phyloP scores from a whole-genome alignment of 129 eudicot species.

The Flaveria brownii region DNA sequence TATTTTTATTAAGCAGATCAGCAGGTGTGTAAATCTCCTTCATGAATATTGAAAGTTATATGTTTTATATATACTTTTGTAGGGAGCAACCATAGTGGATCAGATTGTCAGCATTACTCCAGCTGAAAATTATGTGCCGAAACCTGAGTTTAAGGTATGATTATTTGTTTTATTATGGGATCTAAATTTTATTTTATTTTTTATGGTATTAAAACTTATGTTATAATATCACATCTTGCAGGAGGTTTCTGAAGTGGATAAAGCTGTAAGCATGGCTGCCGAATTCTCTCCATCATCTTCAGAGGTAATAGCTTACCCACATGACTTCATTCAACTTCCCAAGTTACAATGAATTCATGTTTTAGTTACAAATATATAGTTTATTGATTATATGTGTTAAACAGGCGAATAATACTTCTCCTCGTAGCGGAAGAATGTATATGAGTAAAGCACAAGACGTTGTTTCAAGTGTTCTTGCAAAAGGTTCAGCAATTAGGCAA shows the following conservation, averaged over 20 bases:
- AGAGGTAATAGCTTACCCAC: slow-evolving; percentile 49
- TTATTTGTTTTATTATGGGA: background rate
- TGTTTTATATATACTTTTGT: slow-evolving; percentile 30
- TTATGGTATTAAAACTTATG: slow-evolving; percentile 15
- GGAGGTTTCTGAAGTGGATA: slow-evolving; percentile 58
- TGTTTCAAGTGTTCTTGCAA: slow-evolving; percentile 79
- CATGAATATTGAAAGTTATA: background rate
- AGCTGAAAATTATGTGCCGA: slow-evolving; percentile 71
- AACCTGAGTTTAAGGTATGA: slow-evolving; percentile 54
- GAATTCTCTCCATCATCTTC: slow-evolving; percentile 39
- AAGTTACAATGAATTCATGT: background rate
- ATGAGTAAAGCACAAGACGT: slow-evolving; percentile 92
- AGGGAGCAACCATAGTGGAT: slow-evolving; percentile 98
- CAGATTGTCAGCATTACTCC: slow-evolving; percentile 76
- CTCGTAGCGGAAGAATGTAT: slow-evolving; percentile 70
- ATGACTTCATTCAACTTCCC: background rate
- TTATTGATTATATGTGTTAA: background rate
- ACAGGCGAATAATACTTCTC: slow-evolving; percentile 42
- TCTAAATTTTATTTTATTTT: background rate
- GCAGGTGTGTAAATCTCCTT: slow-evolving; percentile 4
- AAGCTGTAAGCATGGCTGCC: slow-evolving; percentile 45
- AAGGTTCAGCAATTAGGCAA: slow-evolving; percentile 86
- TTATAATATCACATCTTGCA: slow-evolving; percentile 32
- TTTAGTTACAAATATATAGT: background rate
- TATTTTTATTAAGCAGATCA: background rate